Evolutionary conservation across 2,329 filamentous ascomycete genomes (phyloP).

Genomic region (Fonsecaea multimorphosa): DNA sequence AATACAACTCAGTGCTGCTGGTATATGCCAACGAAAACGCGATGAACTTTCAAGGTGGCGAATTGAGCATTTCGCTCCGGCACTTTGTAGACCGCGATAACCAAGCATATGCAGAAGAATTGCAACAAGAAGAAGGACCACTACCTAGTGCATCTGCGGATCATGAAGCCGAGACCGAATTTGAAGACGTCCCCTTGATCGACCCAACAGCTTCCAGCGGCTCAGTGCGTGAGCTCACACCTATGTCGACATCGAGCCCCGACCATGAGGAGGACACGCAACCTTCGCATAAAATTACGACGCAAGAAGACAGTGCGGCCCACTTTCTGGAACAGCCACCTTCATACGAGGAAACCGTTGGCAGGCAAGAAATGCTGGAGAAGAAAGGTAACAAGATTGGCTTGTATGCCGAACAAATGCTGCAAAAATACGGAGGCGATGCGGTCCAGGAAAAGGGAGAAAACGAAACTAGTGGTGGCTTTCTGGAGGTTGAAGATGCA

Average conservation of each 20-base stretch:
- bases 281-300: constrained; percentile 36
- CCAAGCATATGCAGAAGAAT: constrained; percentile 45
- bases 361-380: constrained; percentile 51
- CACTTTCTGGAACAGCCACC: constrained; percentile 33
- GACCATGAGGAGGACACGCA: constrained; percentile 36
- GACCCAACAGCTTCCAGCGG: constrained; percentile 32
- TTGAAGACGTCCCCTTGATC: constrained; percentile 37
- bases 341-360: constrained; percentile 45
- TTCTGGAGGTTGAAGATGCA: constrained; percentile 30
- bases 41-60: constrained; percentile 44
- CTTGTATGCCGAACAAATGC: constrained; percentile 36
- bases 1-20: constrained; percentile 60
- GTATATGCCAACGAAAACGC: constrained; percentile 64
- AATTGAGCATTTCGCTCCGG: constrained; percentile 41
- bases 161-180: constrained; percentile 26
- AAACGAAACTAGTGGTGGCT: constrained; percentile 10
- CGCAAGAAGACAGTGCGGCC: constrained; percentile 12
- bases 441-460: neutral
- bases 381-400: constrained; percentile 40
- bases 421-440: constrained; percentile 36
- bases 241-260: constrained; percentile 38
- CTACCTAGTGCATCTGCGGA: constrained; percentile 11
- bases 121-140: constrained; percentile 33
- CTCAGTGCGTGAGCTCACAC: constrained; percentile 35
- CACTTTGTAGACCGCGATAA: constrained; percentile 60